These are phyloP conservation scores for Pythium monospermum DNA, from an alignment of 352 stramenopile genomes.

Conservation along the genomic window DNA sequence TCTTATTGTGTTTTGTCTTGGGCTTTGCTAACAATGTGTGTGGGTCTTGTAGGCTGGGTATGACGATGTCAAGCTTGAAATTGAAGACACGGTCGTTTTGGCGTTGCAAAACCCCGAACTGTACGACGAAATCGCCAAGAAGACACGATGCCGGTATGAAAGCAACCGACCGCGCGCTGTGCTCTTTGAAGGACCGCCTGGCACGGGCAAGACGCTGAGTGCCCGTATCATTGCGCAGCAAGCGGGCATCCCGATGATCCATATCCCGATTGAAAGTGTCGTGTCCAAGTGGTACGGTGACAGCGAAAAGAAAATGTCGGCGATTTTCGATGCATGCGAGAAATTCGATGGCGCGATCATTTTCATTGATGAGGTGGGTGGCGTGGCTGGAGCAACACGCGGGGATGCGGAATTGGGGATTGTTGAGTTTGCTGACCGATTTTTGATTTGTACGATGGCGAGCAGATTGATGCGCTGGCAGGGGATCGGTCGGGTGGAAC, in stretches of 20 bases:
- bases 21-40: not conserved
- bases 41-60: constrained; percentile 68
- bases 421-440: too few species aligned
- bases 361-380: constrained; percentile 90
- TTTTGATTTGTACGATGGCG: too few species aligned
- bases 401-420: too few species aligned
- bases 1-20: not conserved
- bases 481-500: constrained; percentile 79
- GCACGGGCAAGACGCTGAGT: constrained; percentile 93
- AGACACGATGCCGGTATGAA: constrained; percentile 87
- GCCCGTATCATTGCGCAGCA: constrained; percentile 93
- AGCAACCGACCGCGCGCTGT: constrained; percentile 87
- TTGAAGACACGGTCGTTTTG: constrained; percentile 90
- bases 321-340: constrained; percentile 93
- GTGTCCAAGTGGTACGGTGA: constrained; percentile 95
- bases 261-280: constrained; percentile 92
- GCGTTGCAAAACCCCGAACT: constrained; percentile 90
- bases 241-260: constrained; percentile 90
- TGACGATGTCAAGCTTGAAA: constrained; percentile 87
- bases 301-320: constrained; percentile 92
- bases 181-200: constrained; percentile 91
- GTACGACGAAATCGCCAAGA: constrained; percentile 87
- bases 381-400: too few species aligned
- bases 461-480: constrained; percentile 86
- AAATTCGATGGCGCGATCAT: constrained; percentile 91